phyloP scores from a whole-genome alignment of 148 eudicot genomes.

The Tetragonia tetragonoides region DNA sequence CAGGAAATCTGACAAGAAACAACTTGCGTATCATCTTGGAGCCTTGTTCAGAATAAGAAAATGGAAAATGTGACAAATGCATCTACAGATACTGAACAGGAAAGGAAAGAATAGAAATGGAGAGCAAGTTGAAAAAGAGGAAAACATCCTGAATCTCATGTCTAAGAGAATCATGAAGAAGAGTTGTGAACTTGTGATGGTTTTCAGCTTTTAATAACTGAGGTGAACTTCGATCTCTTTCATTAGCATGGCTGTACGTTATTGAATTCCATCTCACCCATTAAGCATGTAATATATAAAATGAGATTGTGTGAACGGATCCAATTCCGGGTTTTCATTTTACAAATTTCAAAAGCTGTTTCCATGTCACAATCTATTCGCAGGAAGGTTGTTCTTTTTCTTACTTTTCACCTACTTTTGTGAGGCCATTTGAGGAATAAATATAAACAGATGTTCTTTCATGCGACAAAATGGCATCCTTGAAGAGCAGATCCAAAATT shows the following conservation, averaged over 20 bases:
- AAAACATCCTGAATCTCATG: not conserved
- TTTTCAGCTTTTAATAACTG: not conserved
- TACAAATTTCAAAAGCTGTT: not conserved
- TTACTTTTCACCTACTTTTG: too few relatives aligned
- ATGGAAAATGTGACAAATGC: not conserved
- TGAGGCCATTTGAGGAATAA: too few relatives aligned
- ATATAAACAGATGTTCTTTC: too few relatives aligned
- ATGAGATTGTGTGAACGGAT: not conserved
- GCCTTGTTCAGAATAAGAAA: not conserved
- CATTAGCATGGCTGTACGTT: not conserved
- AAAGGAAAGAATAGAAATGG: not conserved
- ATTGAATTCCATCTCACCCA: not conserved
- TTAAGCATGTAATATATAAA: not conserved
- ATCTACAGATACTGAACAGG: not conserved
- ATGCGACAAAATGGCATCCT: too few relatives aligned
- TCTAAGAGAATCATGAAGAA: not conserved
- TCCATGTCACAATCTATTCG: not conserved
- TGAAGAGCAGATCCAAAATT: too few relatives aligned
- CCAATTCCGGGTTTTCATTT: not conserved
- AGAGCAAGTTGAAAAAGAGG: not conserved
- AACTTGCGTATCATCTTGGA: not conserved
- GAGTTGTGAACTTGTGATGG: not conserved
- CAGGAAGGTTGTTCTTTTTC: not conserved
- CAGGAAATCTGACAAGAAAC: not conserved
- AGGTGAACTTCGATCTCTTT: not conserved